phyloP scores from a whole-genome alignment of 192 early-diverging fungal genomes.

The Podila clonocystis region DNA sequence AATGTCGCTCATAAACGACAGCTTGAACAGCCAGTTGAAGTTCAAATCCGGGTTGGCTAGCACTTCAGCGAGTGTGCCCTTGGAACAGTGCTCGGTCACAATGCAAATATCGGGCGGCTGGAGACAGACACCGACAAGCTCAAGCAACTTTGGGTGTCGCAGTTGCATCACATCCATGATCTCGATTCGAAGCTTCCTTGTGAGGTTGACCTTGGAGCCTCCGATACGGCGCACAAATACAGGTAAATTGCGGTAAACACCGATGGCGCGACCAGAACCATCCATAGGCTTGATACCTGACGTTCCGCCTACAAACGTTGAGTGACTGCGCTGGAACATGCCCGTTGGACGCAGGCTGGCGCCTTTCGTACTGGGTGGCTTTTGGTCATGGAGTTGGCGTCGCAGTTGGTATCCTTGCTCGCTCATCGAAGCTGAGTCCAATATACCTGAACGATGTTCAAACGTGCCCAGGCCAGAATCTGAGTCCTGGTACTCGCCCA shows the following conservation, averaged over 20 bases:
- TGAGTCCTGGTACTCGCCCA: slow-evolving; percentile 43
- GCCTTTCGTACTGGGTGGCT: not conserved
- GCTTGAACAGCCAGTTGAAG: slow-evolving; percentile 57
- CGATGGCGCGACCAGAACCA: slow-evolving; percentile 33
- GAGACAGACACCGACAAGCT: slow-evolving; percentile 53
- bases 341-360: slow-evolving; percentile 16
- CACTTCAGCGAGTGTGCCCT: slow-evolving; percentile 52
- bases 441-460: not conserved
- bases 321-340: slow-evolving; percentile 42
- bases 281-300: slow-evolving; percentile 47
- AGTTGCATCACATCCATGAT: slow-evolving; percentile 53
- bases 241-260: slow-evolving; percentile 45
- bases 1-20: slow-evolving; percentile 58
- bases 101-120: slow-evolving; percentile 50
- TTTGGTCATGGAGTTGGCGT: not conserved
- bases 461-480: slow-evolving; percentile 9
- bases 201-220: slow-evolving; percentile 30
- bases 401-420: slow-evolving; percentile 3
- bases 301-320: slow-evolving; percentile 41
- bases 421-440: not conserved
- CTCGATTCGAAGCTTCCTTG: slow-evolving; percentile 28
- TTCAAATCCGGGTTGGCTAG: slow-evolving; percentile 55
- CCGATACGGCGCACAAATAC: slow-evolving; percentile 51
- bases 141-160: slow-evolving; percentile 54
- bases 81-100: slow-evolving; percentile 57